These are phyloP conservation scores for Rhizopogon rudus DNA, from an alignment of 768 basidiomycete species.

Conservation along the genomic window DNA sequence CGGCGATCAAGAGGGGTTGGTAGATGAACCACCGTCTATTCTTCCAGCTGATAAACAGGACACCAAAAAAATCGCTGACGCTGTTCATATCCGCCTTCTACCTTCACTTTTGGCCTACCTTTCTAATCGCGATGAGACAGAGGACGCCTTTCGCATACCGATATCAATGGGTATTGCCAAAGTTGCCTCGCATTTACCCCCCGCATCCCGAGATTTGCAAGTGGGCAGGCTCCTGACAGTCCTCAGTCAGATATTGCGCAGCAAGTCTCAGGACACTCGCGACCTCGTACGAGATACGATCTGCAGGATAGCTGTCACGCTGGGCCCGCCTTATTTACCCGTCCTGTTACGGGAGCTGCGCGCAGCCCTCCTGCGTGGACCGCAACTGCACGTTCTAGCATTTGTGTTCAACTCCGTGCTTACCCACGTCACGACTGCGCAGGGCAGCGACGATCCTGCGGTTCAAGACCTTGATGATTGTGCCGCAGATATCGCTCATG, in stretches of 20 bases:
- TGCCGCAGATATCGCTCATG: conserved; percentile 71
- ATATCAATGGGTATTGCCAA: conserved; percentile 83
- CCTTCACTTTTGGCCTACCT: conserved; percentile 77
- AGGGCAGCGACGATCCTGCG: conserved; percentile 34
- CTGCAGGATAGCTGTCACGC: conserved; percentile 65
- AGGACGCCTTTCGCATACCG: conserved; percentile 85
- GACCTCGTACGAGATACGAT: conserved; percentile 82
- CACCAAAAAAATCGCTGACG: conserved; percentile 55
- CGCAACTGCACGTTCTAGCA: conserved; percentile 91
- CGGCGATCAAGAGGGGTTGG: conserved; percentile 23
- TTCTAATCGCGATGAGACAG: conserved; percentile 77
- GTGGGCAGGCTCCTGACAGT: conserved; percentile 75
- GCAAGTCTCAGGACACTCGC: conserved; percentile 88
- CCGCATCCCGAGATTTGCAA: conserved; percentile 55
- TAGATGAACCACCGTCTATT: conserved; percentile 2
- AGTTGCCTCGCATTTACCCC: conserved; percentile 78
- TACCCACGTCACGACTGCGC: conserved; percentile 67
- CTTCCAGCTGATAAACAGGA: conserved; percentile 7
- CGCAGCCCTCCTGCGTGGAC: conserved; percentile 82
- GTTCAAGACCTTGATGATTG: conserved; percentile 72
- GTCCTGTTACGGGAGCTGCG: conserved; percentile 75
- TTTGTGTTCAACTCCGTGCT: conserved; percentile 79
- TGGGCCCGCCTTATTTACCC: conserved; percentile 74
- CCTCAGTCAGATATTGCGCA: conserved; percentile 87
- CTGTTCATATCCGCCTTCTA: conserved; percentile 69